These are phyloP conservation scores for Ascochyta lentis DNA, from an alignment of 2,329 filamentous ascomycete species.

Conservation along the genomic window DNA sequence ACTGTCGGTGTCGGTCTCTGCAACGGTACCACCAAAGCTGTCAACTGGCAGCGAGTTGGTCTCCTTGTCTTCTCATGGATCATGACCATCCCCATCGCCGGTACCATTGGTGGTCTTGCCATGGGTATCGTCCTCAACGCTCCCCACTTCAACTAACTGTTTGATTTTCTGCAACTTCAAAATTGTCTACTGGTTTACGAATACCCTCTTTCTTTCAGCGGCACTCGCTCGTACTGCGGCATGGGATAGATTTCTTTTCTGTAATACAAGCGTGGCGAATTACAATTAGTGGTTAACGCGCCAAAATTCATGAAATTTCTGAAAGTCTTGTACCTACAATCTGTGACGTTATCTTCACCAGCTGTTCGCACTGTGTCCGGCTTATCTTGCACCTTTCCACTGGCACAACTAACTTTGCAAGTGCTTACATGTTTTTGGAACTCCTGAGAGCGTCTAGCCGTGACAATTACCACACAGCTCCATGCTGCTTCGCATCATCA, in stretches of 20 bases:
- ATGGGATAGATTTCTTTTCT: slow-evolving; percentile 11
- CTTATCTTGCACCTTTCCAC: too few relatives aligned
- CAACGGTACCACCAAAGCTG: slow-evolving; percentile 73
- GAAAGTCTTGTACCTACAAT: not conserved
- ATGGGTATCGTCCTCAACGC: slow-evolving; percentile 63
- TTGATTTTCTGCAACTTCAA: slow-evolving; percentile 4
- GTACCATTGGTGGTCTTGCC: slow-evolving; percentile 58
- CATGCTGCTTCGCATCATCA: too few relatives aligned
- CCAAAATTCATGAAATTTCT: slow-evolving; percentile 1
- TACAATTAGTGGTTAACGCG: slow-evolving; percentile 1
- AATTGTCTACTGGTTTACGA: slow-evolving; percentile 10
- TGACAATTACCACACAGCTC: too few relatives aligned
- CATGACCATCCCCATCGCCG: slow-evolving; percentile 66
- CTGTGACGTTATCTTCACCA: not conserved
- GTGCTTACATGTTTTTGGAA: too few relatives aligned
- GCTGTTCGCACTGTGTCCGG: too few relatives aligned
- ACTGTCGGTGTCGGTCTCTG: slow-evolving; percentile 80
- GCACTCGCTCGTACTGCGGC: slow-evolving; percentile 5
- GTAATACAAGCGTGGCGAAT: slow-evolving; percentile 6
- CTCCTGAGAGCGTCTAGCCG: too few relatives aligned
- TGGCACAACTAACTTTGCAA: not conserved
- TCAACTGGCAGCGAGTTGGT: slow-evolving; percentile 75
- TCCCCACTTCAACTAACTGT: slow-evolving; percentile 56
- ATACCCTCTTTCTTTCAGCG: slow-evolving; percentile 19
- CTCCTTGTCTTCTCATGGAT: slow-evolving; percentile 73